Percentiles rank a stretch among this genome's conserved stretches.
phyloP scores from a whole-genome alignment of 1,284 basidiomycete genomes.

The Austroboletus novae-zelandiae region DNA sequence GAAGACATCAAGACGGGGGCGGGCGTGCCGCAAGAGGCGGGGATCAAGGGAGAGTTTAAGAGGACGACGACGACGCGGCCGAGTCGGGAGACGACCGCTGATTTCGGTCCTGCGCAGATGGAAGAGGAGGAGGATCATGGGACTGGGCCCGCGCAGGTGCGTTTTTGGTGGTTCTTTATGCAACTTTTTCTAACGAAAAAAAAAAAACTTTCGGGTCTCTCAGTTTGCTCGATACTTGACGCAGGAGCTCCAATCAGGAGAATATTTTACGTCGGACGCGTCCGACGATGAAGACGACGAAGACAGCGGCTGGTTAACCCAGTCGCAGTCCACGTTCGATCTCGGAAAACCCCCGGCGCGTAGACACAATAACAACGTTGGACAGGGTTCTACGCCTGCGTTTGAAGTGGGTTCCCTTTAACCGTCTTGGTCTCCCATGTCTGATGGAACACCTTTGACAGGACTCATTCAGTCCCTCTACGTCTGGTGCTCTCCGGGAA shows the following conservation, averaged over 20 bases:
- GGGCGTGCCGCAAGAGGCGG: conserved; percentile 24
- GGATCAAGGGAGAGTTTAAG: conserved; percentile 56
- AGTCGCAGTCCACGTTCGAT: conserved; percentile 70
- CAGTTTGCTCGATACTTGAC: conserved; percentile 76
- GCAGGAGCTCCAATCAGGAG: conserved; percentile 65
- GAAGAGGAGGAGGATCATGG: conserved; percentile 41
- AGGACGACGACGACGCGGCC: conserved; percentile 44
- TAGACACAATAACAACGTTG: conserved; percentile 40
- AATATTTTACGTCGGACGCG: conserved; percentile 54
- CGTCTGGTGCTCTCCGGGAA: conserved; percentile 28
- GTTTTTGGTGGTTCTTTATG: background rate
- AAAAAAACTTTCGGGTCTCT: background rate
- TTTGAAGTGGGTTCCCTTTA: conserved; percentile 53
- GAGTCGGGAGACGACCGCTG: conserved; percentile 53
- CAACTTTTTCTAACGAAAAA: too few species aligned
- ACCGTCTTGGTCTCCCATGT: background rate
- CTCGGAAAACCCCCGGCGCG: conserved; percentile 55
- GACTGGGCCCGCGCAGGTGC: conserved; percentile 54
- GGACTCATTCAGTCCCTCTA: conserved; percentile 54
- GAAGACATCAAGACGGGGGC: conserved; percentile 45
- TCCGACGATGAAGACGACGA: conserved; percentile 69
- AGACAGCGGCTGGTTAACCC: conserved; percentile 73
- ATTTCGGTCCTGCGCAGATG: conserved; percentile 62
- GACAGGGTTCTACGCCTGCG: conserved; percentile 49
- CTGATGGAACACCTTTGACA: conserved; percentile 24